phyloP scores from a whole-genome alignment of 2,329 filamentous ascomycete genomes.

The Penicillium thymicola region DNA sequence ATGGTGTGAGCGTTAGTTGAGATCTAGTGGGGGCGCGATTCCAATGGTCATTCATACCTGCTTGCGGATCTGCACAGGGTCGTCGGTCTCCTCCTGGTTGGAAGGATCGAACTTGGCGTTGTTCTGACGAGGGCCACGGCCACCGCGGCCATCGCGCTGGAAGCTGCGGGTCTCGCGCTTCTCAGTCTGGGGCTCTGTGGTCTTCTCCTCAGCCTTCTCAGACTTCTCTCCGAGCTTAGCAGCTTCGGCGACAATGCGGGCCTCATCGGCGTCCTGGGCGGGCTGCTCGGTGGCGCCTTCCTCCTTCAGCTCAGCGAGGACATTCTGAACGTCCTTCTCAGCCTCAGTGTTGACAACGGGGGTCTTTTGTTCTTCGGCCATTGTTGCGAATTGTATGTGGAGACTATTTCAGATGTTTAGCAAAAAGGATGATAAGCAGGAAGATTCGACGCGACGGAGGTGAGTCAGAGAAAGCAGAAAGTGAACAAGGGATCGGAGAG shows the following conservation, averaged over 20 bases:
- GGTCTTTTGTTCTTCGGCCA: constrained; percentile 41
- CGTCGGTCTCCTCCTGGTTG: constrained; percentile 65
- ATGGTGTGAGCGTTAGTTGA: constrained; percentile 10
- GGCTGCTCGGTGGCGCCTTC: constrained; percentile 21
- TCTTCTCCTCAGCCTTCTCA: constrained; percentile 35
- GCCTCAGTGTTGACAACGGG: constrained; percentile 38
- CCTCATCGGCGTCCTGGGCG: constrained; percentile 32
- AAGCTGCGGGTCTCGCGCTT: constrained; percentile 25
- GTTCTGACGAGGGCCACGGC: constrained; percentile 37
- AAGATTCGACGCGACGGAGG: background rate
- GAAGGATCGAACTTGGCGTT: constrained; percentile 71
- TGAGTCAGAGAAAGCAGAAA: background rate
- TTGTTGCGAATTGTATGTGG: constrained; percentile 17
- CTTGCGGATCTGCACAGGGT: constrained; percentile 76
- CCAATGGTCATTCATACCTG: constrained; percentile 58
- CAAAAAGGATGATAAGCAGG: constrained; percentile 6
- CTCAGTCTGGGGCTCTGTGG: constrained; percentile 12
- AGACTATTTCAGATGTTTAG: constrained; percentile 1
- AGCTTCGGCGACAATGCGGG: constrained; percentile 38
- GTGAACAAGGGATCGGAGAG: background rate
- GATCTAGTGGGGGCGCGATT: too few species aligned
- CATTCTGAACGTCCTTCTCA: constrained; percentile 47
- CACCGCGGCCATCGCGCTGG: constrained; percentile 26
- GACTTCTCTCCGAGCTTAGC: constrained; percentile 39
- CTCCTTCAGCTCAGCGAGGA: constrained; percentile 45